A percentile compares a stretch with the other conserved stretches of the same genome.
Evolutionary conservation across 176 grass and related monocot species (phyloP).

Genomic region (Secale cereale): DNA sequence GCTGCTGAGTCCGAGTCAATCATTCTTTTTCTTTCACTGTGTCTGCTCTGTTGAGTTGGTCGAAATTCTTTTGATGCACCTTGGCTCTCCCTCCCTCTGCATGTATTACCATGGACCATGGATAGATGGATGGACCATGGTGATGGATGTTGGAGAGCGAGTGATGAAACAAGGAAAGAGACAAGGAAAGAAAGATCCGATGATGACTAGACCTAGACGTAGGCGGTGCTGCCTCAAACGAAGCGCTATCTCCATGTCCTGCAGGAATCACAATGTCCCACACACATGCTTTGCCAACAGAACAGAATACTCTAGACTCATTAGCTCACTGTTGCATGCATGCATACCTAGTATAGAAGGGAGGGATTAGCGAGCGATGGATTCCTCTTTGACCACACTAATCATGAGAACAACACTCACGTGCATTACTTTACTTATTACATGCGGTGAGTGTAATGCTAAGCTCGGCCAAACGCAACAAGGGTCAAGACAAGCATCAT

Average conservation of each 20-base stretch:
- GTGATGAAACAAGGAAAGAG: neutral
- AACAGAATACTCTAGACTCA: too few relatives aligned
- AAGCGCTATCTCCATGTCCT: neutral
- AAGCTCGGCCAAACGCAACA: too few relatives aligned
- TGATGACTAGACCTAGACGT: neutral
- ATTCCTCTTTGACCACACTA: neutral
- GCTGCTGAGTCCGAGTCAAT: neutral
- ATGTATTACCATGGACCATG: neutral
- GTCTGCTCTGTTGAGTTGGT: neutral
- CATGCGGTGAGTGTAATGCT: too few relatives aligned
- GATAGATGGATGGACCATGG: neutral
- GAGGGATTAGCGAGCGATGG: neutral
- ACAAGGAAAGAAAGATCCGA: conserved; percentile 12
- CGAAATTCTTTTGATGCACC: conserved; percentile 10
- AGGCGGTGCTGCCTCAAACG: neutral
- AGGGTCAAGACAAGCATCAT: neutral
- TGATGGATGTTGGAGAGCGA: neutral
- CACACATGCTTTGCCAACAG: too few relatives aligned
- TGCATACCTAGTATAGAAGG: neutral
- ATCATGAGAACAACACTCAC: neutral
- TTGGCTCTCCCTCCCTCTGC: too few relatives aligned
- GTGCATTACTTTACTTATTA: too few relatives aligned
- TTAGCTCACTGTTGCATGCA: too few relatives aligned
- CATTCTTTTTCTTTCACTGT: neutral
- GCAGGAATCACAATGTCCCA: neutral